Evolutionary conservation across 768 basidiomycete species (phyloP), one percentile per base, ranked within the genome.

Genomic region (Lyophyllum atratum): DNA sequence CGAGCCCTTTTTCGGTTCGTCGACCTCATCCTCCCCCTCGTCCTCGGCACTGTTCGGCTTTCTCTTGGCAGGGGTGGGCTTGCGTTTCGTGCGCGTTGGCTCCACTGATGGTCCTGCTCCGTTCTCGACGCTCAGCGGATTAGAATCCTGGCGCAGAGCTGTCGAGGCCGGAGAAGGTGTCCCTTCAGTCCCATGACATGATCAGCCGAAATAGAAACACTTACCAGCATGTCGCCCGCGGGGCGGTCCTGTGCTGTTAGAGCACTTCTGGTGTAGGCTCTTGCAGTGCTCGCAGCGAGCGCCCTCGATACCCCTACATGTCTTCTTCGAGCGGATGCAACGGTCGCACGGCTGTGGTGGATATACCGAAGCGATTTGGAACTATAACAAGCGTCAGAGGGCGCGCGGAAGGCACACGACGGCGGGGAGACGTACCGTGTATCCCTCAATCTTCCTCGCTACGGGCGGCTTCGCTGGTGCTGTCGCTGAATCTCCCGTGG

Each of bases 261-360:
- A 76, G 62, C 78, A 80, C 65, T 76, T 77, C 64, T 78, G 77
- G 62, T 78, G 77, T 52, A 78, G 69, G 56, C 69, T 66, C 64
- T 78, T 80, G 68, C 78, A 80, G 60, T 78, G 70, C 56, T 78
- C 77, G 61, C 78, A 80, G 49, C 78, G 76, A 63, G 73, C 70
- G 45, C 76, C 76, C 28, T 74, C 70, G 22, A 76, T 66, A 19
- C 78, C 78, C 59, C 70, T 75, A 62, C 78, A 80, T 5, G 70
- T 72, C 63, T 73, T 76, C 45, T 71, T 73, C 19, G 75, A 73
- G 59, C 77, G 75, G 60, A 74, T 67, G 57, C 78, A 80, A 48
- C 78, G 75, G 54, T 80, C 78, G 59, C 78, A 80, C 15, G 77
- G 76, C 48, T 70, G 71, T 25, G 76, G 74, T 29, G 78, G 72